Conservation (phyloP, 176 grass and related monocot genomes). For the Oryza glaberrima region DNA sequence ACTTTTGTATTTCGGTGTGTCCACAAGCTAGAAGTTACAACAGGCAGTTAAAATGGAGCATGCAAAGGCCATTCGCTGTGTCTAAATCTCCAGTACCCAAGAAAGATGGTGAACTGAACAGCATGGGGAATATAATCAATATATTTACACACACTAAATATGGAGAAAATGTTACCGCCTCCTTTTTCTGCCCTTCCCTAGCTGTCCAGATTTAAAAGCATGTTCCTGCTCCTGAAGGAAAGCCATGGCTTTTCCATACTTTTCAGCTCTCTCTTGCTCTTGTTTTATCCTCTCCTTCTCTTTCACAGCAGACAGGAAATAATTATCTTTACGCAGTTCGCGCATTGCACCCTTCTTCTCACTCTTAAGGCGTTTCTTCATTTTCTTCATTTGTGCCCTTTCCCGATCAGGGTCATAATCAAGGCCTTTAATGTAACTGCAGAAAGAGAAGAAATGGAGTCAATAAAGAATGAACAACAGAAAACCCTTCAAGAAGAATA, state of each 20-base stretch:
- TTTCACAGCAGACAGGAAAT: slow-evolving; percentile 71
- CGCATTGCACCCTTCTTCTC: slow-evolving; percentile 75
- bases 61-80: not conserved
- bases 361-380: slow-evolving; percentile 76
- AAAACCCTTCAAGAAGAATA: slow-evolving; percentile 1
- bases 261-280: slow-evolving; percentile 80
- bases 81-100: not conserved
- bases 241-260: slow-evolving; percentile 61
- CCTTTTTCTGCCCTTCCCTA: slow-evolving; percentile 89
- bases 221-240: slow-evolving; percentile 94
- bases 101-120: not conserved
- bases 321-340: slow-evolving; percentile 84
- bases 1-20: slow-evolving; percentile 13
- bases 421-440: slow-evolving; percentile 88
- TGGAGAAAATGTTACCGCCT: slow-evolving; percentile 48
- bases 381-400: slow-evolving; percentile 81
- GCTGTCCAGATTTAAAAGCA: slow-evolving; percentile 90
- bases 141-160: slow-evolving; percentile 42
- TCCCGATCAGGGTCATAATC: slow-evolving; percentile 98
- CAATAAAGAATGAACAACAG: not conserved
- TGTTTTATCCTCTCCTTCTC: slow-evolving; percentile 61
- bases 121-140: slow-evolving; percentile 1
- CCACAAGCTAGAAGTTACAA: not conserved
- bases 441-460: slow-evolving; percentile 28
- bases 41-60: slow-evolving; percentile 19